A percentile compares a stretch with the other conserved stretches of the same genome.
Evolutionary conservation across 2,329 filamentous ascomycete genomes (phyloP).

Genomic region (Pseudocercospora fijiensis): DNA sequence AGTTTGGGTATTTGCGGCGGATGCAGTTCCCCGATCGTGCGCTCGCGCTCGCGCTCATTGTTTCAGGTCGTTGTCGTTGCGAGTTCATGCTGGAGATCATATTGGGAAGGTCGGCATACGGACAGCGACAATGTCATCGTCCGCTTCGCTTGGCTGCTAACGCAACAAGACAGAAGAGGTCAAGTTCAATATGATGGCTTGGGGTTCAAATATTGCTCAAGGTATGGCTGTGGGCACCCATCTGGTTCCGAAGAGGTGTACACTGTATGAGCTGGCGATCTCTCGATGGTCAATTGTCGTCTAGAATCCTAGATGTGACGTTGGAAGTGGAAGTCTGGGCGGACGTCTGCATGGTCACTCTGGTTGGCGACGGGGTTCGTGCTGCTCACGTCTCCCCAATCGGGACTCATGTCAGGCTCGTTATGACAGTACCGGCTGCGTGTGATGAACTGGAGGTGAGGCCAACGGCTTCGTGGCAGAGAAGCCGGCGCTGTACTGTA

Average conservation of each 20-base stretch:
- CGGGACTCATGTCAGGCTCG: not conserved
- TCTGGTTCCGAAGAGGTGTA: not conserved
- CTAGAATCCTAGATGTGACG: constrained; percentile 5
- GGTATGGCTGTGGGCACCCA: not conserved
- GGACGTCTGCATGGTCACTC: not conserved
- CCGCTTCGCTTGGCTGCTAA: not conserved
- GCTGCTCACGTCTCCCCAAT: not conserved
- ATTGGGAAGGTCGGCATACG: not conserved
- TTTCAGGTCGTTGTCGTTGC: not conserved
- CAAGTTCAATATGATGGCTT: not conserved
- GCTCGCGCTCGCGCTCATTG: not conserved
- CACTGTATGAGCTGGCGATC: no score
- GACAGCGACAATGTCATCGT: not conserved
- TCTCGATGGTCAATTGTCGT: not conserved
- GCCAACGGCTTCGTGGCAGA: constrained; percentile 7
- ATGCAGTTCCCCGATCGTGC: not conserved
- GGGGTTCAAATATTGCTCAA: not conserved
- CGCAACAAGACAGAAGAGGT: not conserved
- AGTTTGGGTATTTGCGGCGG: not conserved
- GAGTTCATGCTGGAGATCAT: not conserved
- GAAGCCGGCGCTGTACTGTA: constrained; percentile 3
- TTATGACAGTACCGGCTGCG: not conserved
- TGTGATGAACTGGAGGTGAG: constrained; percentile 1
- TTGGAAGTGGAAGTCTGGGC: not conserved
- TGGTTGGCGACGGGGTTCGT: constrained; percentile 1